Evolutionary conservation across 225 moss, liverwort and hornwort genomes (phyloP), one percentile per base, ranked within the genome.

Genomic region (Takakia lepidozioides): DNA sequence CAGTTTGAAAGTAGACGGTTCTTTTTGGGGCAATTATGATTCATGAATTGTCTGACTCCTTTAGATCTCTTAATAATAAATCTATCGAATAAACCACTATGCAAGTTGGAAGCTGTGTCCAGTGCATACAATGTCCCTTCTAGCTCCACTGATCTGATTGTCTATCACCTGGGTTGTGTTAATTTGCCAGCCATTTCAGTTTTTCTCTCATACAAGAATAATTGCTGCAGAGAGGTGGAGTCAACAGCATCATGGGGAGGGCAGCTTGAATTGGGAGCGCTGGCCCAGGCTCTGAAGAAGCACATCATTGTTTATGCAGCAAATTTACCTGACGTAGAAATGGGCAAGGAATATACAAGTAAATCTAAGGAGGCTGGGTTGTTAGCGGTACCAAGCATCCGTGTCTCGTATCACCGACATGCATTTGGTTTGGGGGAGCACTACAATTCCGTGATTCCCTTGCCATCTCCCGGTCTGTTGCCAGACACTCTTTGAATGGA

Each of bases 401-500:
- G 87, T 62, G 55, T 91, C 46, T 91, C 98, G 10, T 99, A 85
- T 67, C 98, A 99, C 65, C 75, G 78, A 56, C 85, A 99, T 48
- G 98, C 98, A 41, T 99, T 91, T 70, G 91, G 91, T 35, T 75
- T 99, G 29, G 98, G 98, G 58, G 98, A 91, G 58, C 98, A 99
- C 61, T 99, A 87, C 66, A 99, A 87, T 64, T 99, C 98, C 21
- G 91, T 99, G 49, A 70, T 99, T 46, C 85, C 85, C 27, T 14
- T 45, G 23, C 46, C 49, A 38, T 57, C 57, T 55, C 63, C 32
- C 11, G 32, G 1, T 11, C 11, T 32, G 32, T 32, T 32, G 32
- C 32, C 32, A 32, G 32, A 32, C 32, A 32, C 7, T 32, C 32
- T 32, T 7, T 32, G 11, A 32, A 32, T n/a, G n/a, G n/a, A n/a